phyloP scores from a whole-genome alignment of 192 early-diverging fungal genomes.

The Nowakowskiella sp. region DNA sequence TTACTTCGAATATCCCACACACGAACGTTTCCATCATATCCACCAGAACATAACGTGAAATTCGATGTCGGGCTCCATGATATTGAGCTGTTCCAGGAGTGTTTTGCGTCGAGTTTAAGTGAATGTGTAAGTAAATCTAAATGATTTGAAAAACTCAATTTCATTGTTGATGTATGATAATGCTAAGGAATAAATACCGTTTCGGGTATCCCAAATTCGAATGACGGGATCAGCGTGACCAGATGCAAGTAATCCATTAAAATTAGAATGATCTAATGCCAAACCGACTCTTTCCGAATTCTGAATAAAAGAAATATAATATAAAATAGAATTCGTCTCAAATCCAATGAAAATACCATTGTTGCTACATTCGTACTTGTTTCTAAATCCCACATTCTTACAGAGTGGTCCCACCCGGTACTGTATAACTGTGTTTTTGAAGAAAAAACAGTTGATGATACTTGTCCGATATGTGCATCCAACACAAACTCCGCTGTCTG shows the following conservation, averaged over 20 bases:
- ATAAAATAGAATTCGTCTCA: not conserved
- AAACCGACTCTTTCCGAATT: constrained; percentile 81
- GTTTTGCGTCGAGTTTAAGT: constrained; percentile 66
- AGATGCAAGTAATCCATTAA: constrained; percentile 68
- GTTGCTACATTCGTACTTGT: constrained; percentile 62
- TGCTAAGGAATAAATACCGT: constrained; percentile 33
- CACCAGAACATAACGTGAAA: constrained; percentile 70
- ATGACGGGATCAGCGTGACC: constrained; percentile 79
- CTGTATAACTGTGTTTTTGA: constrained; percentile 65
- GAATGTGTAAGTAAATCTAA: constrained; percentile 69
- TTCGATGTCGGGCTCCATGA: constrained; percentile 71
- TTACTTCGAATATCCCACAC: constrained; percentile 94
- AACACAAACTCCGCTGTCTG: constrained; percentile 24
- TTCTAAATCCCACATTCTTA: constrained; percentile 85
- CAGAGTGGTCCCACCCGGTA: constrained; percentile 90
- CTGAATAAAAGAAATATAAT: constrained; percentile 23
- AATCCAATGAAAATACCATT: constrained; percentile 41
- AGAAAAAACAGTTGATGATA: constrained; percentile 64
- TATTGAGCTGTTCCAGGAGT: constrained; percentile 76
- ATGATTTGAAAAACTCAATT: not conserved
- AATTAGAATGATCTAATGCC: constrained; percentile 61
- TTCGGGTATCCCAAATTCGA: constrained; percentile 86
- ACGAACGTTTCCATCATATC: constrained; percentile 79
- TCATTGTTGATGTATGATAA: constrained; percentile 1
- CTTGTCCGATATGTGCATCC: constrained; percentile 69